These are phyloP conservation scores for Rhodotorula sp. DNA, from an alignment of 1,284 basidiomycete species.

Conservation along the genomic window DNA sequence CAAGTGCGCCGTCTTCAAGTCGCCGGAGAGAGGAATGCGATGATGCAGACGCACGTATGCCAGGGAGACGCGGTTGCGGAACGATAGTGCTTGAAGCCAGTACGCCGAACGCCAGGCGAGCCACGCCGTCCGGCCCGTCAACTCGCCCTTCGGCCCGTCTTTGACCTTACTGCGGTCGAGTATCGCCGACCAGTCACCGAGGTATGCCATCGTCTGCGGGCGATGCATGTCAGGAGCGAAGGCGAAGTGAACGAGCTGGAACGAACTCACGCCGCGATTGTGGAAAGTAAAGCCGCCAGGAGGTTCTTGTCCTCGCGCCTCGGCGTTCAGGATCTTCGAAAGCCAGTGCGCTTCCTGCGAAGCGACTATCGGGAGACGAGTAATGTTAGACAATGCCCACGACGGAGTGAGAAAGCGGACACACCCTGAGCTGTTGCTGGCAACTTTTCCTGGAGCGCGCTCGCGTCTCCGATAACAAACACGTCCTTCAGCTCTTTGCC, in stretches of 20 bases:
- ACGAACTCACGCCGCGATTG: slow-evolving; percentile 60
- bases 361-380: slow-evolving; percentile 42
- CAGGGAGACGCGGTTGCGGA: slow-evolving; percentile 63
- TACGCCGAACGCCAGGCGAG: slow-evolving; percentile 56
- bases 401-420: background rate
- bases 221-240: background rate
- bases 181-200: slow-evolving; percentile 67
- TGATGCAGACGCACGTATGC: slow-evolving; percentile 7
- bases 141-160: slow-evolving; percentile 60
- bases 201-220: slow-evolving; percentile 62
- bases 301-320: background rate
- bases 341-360: slow-evolving; percentile 46
- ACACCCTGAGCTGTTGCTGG: slow-evolving; percentile 49
- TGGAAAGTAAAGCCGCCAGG: slow-evolving; percentile 40
- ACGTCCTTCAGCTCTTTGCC: slow-evolving; percentile 37
- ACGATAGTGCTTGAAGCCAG: slow-evolving; percentile 71
- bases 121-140: slow-evolving; percentile 39
- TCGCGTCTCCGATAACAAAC: slow-evolving; percentile 67
- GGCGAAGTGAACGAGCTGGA: background rate
- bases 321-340: slow-evolving; percentile 42
- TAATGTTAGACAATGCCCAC: too few species aligned
- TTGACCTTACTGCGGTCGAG: slow-evolving; percentile 65
- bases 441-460: slow-evolving; percentile 55
- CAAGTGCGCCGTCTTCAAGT: background rate
- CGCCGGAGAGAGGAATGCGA: background rate